Percentiles rank a stretch among this genome's conserved stretches.
Evolutionary conservation across 2,329 filamentous ascomycete genomes (phyloP).

Genomic region (Cryphonectria naterciae): DNA sequence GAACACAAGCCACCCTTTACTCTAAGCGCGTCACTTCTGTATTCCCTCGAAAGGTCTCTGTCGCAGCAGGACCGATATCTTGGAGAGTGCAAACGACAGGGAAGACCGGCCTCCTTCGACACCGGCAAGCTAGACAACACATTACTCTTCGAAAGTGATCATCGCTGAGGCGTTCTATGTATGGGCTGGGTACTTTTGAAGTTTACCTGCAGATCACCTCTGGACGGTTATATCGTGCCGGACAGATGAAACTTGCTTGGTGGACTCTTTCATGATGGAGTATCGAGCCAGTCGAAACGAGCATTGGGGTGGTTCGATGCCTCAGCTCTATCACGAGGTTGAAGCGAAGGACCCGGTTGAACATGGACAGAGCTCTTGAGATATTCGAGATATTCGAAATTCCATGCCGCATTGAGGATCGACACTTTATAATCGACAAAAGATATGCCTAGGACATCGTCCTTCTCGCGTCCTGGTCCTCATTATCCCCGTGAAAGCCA

Average conservation of each 20-base stretch:
- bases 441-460: constrained; percentile 1
- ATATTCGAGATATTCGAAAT: too few relatives aligned
- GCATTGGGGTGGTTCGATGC: not conserved
- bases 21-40: not conserved
- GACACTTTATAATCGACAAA: not conserved
- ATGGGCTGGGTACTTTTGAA: not conserved
- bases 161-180: not conserved
- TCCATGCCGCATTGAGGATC: too few relatives aligned
- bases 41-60: not conserved
- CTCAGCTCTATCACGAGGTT: not conserved
- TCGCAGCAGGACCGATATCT: not conserved
- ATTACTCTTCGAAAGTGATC: not conserved
- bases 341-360: not conserved
- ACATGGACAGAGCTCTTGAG: not conserved
- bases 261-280: not conserved
- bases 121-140: not conserved
- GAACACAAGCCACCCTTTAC: not conserved
- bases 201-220: too few relatives aligned
- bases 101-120: not conserved
- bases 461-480: constrained; percentile 19
- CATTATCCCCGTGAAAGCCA: not conserved
- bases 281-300: not conserved
- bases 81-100: not conserved
- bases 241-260: too few relatives aligned
- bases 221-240: too few relatives aligned